Evolutionary conservation across 768 basidiomycete genomes (phyloP).

Genomic region (Boletus sp.): DNA sequence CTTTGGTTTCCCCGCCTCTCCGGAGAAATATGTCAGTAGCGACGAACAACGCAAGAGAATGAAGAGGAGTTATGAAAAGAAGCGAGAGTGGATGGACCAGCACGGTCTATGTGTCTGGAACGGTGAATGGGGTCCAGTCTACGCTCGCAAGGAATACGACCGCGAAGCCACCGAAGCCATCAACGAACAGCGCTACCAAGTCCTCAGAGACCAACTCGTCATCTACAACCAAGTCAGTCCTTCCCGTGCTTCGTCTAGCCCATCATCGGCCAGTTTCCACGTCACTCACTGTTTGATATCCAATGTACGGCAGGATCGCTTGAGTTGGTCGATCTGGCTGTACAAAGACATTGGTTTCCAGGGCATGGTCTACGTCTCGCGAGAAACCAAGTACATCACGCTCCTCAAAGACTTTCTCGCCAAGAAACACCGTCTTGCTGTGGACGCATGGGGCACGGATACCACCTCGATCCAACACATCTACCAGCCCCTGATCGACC

Average conservation of each 20-base stretch:
- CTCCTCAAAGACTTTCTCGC: conserved; percentile 66
- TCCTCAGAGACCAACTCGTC: conserved; percentile 68
- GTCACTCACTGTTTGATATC: not conserved
- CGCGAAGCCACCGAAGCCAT: conserved; percentile 59
- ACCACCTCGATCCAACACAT: conserved; percentile 49
- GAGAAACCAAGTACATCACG: conserved; percentile 66
- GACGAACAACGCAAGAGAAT: conserved; percentile 52
- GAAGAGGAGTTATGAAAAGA: conserved; percentile 62
- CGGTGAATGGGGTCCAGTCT: conserved; percentile 84
- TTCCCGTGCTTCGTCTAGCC: too few species aligned
- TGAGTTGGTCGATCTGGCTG: conserved; percentile 84
- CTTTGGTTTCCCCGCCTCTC: conserved; percentile 68
- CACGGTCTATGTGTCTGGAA: conserved; percentile 68
- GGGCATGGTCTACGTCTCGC: conserved; percentile 76
- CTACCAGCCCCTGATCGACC: conserved; percentile 65
- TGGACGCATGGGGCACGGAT: conserved; percentile 79
- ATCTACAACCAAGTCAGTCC: conserved; percentile 52
- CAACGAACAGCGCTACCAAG: conserved; percentile 61
- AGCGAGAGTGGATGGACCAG: conserved; percentile 75
- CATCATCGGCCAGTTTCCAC: not conserved
- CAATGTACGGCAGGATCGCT: conserved; percentile 43
- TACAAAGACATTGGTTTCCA: conserved; percentile 88
- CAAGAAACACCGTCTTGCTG: conserved; percentile 74
- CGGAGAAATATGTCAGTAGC: conserved; percentile 50
- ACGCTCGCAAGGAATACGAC: conserved; percentile 59